phyloP scores from a whole-genome alignment of 352 stramenopile species.

The Globisporangium carolinianum region DNA sequence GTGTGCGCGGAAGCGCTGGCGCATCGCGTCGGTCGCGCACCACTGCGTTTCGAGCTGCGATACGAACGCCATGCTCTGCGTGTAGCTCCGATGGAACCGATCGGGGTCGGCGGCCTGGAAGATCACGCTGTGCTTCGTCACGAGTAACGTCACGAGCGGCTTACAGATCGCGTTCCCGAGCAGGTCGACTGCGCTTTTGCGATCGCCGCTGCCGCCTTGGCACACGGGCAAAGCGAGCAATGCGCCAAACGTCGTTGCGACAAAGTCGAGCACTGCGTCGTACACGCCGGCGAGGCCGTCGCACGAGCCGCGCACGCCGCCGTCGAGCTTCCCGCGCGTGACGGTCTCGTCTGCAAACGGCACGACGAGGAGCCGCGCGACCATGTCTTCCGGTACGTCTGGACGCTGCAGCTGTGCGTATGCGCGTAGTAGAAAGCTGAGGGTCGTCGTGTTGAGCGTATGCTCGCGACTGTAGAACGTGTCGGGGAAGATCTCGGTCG shows the following conservation, averaged over 20 bases:
- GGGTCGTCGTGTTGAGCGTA: conserved; percentile 42
- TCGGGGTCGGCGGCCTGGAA: conserved; percentile 76
- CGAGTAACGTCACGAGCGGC: conserved; percentile 58
- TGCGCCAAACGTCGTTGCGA: conserved; percentile 54
- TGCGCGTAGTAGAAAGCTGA: conserved; percentile 66
- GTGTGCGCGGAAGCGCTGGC: conserved; percentile 55
- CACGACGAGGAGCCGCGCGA: conserved; percentile 62
- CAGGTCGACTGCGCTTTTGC: conserved; percentile 67
- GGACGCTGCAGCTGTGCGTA: conserved; percentile 76
- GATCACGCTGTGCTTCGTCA: conserved; percentile 65
- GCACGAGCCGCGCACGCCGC: conserved; percentile 61
- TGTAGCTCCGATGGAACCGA: conserved; percentile 80
- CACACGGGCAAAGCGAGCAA: conserved; percentile 61
- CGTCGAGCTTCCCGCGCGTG: conserved; percentile 73
- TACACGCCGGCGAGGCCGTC: conserved; percentile 71
- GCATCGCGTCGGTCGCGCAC: conserved; percentile 51
- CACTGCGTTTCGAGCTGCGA: conserved; percentile 39
- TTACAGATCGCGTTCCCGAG: conserved; percentile 82
- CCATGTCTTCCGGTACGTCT: conserved; percentile 77
- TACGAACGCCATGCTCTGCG: conserved; percentile 69
- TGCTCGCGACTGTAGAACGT: conserved; percentile 85
- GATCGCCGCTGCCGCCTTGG: conserved; percentile 36
- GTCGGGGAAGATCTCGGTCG: conserved; percentile 82
- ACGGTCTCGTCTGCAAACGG: conserved; percentile 76
- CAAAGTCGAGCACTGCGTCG: conserved; percentile 64